Evolutionary conservation across 495 filamentous ascomycete species (phyloP), one percentile per base, ranked within the genome.

Genomic region (Lasiosphaeria ovina): DNA sequence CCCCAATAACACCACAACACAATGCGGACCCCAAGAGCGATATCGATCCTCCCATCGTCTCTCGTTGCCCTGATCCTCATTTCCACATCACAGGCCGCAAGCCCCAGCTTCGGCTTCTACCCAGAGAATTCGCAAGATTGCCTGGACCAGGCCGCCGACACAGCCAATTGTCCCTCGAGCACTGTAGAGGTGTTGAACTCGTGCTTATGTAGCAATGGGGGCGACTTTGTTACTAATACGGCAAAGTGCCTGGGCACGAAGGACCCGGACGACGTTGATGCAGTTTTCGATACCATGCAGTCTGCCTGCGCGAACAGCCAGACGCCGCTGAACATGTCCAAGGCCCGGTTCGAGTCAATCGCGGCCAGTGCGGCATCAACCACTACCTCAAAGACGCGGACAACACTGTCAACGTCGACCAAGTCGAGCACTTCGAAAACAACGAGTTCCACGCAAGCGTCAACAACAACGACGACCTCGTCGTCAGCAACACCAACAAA

Each of bases 51-150:
- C 6, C 64, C 66, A 40, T 16, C 58, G 16, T 54, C 67, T 6
- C 63, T 73, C 16, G 33, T 74, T 40, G 57, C 64, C 59, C 64
- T 80, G 44, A 40, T 76, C 38, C 57, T 77, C 17, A 66, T 64
- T 38, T 63, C 72, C 6, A 48, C 62, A n/a, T 42, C 62, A 9
- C 58, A 54, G 44, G 64, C 62, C 11, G 66, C 61, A 12, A 55
- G 55, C n/a, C 69, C 73, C 64, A 70, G 79, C 65, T 81, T 80
- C 66, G 64, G 64, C 32, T 60, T 75, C 45, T 81, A 80, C 62
- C 79, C 79, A 1, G 9, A 62, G 51, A 59, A 54, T 42, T 69
- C 79, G 3, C 77, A 75, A 42, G 36, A 64, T 45, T 81, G 79
- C 51, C 60, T 80, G 24, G 67, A 64, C 63, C 24, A 69, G 35